Evolutionary conservation across 805 yeast species (phyloP), one percentile per base, ranked within the genome.

Genomic region (Suhomyces pyralidae): DNA sequence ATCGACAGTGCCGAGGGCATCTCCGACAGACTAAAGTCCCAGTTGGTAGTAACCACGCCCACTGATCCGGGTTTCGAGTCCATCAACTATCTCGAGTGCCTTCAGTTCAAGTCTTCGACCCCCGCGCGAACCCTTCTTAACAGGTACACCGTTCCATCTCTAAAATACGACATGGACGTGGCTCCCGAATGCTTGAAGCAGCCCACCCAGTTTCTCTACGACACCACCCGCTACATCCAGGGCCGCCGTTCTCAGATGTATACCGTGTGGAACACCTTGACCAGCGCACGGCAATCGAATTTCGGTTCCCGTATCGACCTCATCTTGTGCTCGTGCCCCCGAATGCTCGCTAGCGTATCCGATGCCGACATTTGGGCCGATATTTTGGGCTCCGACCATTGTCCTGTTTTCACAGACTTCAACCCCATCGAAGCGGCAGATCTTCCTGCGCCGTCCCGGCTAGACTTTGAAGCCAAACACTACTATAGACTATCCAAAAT

Each of bases 211-310:
- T 69, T 81, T 8, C 62, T 88, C 30, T 65, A 77, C 51, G 96
- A 88, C 63, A 72, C 85, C 0, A 79, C 85, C 0, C 74, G 97
- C 44, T 63, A 67, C 26, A 51, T 64, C 2, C 85, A 85, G 55
- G 84, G 86, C 0, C 68, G 86, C 14, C 73, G 83, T 46, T 64
- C 80, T 61, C 83, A 81, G 20, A 76, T 91, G 81, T 94, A 87
- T 64, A 91, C 97, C 0, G 94, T 92, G 46, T 93, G 99, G 99
- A 92, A 91, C 67, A 87, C 91, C 1, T 68, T 84, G 58, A 80
- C 81, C 49, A 87, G 87, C 59, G 80, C 88, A 19, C 71, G 99
- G 28, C 91, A 94, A 0, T 75, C 85, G 1, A 93, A 93, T 63
- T 87, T 79, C 66, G 97, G 99, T 0, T 87, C 97, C 1, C 74